phyloP scores from a whole-genome alignment of 768 basidiomycete genomes.

The Tylopilus sp. region DNA sequence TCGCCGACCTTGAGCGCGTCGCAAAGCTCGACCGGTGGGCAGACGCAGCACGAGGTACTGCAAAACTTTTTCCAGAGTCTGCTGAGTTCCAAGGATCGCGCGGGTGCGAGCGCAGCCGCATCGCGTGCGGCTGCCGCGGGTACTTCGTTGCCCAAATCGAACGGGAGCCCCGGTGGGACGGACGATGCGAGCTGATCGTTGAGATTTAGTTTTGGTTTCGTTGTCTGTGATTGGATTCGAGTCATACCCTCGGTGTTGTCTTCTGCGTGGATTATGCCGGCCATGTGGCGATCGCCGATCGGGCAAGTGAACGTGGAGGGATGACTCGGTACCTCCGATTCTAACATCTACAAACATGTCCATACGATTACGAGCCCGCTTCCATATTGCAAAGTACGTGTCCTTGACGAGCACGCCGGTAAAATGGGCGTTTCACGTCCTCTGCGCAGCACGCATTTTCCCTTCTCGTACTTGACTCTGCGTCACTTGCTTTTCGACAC shows the following conservation, averaged over 20 bases:
- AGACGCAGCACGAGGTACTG: slow-evolving; percentile 76
- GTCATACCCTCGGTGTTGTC: not conserved
- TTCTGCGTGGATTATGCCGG: no score
- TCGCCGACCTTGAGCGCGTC: slow-evolving; percentile 38
- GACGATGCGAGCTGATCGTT: slow-evolving; percentile 36
- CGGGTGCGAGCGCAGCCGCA: slow-evolving; percentile 32
- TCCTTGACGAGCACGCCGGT: no score
- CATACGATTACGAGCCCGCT: no score
- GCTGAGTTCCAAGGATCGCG: slow-evolving; percentile 65
- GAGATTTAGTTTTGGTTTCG: not conserved
- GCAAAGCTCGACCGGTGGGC: slow-evolving; percentile 50
- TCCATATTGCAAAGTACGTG: no score
- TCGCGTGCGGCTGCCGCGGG: slow-evolving; percentile 17
- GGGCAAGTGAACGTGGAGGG: no score
- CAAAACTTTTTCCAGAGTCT: slow-evolving; percentile 88
- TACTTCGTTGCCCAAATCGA: slow-evolving; percentile 28
- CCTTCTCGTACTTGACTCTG: no score
- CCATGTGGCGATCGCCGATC: no score
- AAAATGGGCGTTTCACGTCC: no score
- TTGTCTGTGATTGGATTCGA: not conserved
- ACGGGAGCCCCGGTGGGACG: slow-evolving; percentile 33
- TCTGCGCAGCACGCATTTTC: no score
- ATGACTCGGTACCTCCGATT: no score
- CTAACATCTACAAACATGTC: no score
- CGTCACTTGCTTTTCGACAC: no score